phyloP scores from a whole-genome alignment of 2,329 filamentous ascomycete genomes.

The Cytospora chrysosperma region DNA sequence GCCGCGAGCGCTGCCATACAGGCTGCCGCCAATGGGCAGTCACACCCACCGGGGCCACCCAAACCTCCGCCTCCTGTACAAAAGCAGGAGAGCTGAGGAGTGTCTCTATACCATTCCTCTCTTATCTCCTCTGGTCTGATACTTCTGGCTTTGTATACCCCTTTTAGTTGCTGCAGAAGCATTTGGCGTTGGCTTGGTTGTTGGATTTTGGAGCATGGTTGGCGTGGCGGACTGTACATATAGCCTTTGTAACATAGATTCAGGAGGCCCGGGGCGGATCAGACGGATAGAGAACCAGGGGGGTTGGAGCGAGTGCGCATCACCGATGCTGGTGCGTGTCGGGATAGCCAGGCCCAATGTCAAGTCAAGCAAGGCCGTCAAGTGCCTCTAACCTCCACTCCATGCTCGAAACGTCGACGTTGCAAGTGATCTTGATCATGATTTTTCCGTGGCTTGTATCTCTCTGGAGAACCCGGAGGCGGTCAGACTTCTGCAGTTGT shows the following conservation, averaged over 20 bases:
- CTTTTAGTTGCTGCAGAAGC: conserved; percentile 11
- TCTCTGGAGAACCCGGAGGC: not conserved
- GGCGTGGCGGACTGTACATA: conserved; percentile 12
- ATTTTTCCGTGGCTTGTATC: not conserved
- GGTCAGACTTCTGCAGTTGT: conserved; percentile 3
- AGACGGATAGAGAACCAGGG: not conserved
- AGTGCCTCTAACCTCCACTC: not conserved
- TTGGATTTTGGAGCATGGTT: conserved; percentile 4
- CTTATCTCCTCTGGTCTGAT: conserved; percentile 2
- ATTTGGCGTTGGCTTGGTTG: conserved; percentile 15
- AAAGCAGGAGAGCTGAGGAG: conserved; percentile 13
- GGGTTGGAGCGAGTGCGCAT: not conserved
- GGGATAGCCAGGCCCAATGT: not conserved
- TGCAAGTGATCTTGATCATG: not conserved
- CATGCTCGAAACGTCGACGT: not conserved
- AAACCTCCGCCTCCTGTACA: conserved; percentile 24
- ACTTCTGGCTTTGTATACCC: conserved; percentile 17
- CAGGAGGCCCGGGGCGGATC: not conserved
- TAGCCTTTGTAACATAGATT: conserved; percentile 8
- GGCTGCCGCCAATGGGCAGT: conserved; percentile 26
- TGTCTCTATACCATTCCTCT: not conserved
- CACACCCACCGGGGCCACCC: conserved; percentile 19
- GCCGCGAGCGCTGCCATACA: conserved; percentile 17
- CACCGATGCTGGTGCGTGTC: not conserved
- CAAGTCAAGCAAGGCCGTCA: conserved; percentile 6